A percentile compares a stretch with the other conserved stretches of the same genome.
Conservation (phyloP, 2,329 filamentous ascomycete species). For the Monosporascus cannonballus region DNA sequence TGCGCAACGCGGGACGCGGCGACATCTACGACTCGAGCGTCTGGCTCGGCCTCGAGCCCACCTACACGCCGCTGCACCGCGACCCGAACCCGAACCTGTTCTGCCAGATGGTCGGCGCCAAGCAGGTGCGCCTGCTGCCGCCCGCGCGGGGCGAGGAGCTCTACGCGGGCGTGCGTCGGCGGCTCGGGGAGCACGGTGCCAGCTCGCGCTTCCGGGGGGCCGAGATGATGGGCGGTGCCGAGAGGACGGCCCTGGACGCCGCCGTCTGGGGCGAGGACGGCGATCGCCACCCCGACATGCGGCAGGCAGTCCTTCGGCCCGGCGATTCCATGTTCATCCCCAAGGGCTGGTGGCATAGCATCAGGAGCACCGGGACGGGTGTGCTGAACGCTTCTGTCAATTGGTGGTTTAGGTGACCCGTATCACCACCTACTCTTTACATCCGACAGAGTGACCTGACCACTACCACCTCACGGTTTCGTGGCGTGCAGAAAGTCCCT, state of each 20-base stretch:
- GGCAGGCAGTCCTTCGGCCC: conserved; percentile 50
- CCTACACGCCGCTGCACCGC: conserved; percentile 82
- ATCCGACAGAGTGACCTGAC: too few species aligned
- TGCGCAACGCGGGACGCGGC: conserved; percentile 60
- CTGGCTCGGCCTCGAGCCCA: conserved; percentile 83
- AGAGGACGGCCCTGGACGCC: conserved; percentile 59
- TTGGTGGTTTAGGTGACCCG: conserved; percentile 68
- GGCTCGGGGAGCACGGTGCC: conserved; percentile 28
- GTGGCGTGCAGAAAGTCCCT: too few species aligned
- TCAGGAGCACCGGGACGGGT: conserved; percentile 54
- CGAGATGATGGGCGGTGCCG: conserved; percentile 86
- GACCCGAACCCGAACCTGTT: conserved; percentile 95
- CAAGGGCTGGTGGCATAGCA: conserved; percentile 81
- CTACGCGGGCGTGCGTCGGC: conserved; percentile 48
- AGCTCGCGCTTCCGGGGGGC: conserved; percentile 59
- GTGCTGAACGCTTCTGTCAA: conserved; percentile 48
- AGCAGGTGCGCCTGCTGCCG: conserved; percentile 65
- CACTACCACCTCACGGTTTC: too few species aligned
- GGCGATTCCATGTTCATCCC: conserved; percentile 77
- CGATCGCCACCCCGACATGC: conserved; percentile 24
- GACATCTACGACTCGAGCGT: conserved; percentile 84
- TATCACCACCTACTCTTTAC: too few species aligned
- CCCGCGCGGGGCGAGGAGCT: conserved; percentile 58
- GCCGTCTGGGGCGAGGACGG: conserved; percentile 58
- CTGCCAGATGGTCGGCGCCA: conserved; percentile 69